Evolutionary conservation across 345 rosid genomes (phyloP).

Genomic region (Brassica rapa): DNA sequence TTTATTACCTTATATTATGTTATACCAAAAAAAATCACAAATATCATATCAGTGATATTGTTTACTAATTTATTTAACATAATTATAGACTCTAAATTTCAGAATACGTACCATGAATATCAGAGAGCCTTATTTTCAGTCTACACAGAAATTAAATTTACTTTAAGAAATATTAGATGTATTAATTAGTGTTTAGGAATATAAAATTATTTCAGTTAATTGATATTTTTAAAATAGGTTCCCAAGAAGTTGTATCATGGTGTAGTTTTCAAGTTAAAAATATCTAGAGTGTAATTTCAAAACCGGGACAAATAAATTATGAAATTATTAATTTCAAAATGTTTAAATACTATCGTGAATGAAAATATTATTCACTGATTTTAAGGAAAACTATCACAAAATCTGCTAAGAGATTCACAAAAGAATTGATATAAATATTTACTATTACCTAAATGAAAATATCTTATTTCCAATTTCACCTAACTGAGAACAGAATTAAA

Average conservation of each 20-base stretch:
- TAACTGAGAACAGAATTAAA: background rate
- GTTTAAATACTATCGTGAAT: background rate
- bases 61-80: background rate
- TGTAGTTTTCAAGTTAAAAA: background rate
- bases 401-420: background rate
- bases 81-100: background rate
- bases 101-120: too few species aligned
- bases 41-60: background rate
- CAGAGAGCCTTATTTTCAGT: too few species aligned
- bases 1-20: background rate
- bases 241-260: background rate
- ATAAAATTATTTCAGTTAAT: too few species aligned
- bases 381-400: background rate
- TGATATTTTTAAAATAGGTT: too few species aligned
- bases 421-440: background rate
- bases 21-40: background rate
- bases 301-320: background rate
- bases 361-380: background rate
- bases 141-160: too few species aligned
- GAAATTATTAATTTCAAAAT: too few species aligned
- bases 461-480: background rate
- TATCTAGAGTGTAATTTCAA: background rate
- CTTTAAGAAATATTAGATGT: background rate
- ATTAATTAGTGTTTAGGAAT: too few species aligned
- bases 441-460: background rate